Base-by-base conservation (phyloP, 129 eudicot genomes). In the Lonicera japonica region DNA sequence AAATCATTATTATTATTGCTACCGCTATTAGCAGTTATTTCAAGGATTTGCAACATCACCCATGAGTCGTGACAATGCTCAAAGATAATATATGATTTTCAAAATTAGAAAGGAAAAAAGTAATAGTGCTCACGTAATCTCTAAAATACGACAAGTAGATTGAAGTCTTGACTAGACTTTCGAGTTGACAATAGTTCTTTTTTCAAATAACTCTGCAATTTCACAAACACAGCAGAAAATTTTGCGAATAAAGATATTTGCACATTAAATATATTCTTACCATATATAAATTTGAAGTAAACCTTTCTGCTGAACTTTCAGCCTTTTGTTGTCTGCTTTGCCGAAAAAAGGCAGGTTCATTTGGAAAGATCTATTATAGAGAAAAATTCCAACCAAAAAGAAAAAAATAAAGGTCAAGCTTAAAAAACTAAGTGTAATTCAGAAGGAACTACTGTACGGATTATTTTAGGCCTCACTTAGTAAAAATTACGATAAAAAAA, bases 241-340 rank as follows among this genome's bases (percentile, higher is more conserved):
- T 15, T 52, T 23, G 47, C 22, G 46, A 68, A 16, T 20, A 55
- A 63, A 52, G 56, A 46, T 29, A 21, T 47, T 22, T 65, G 58
- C 54, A 29, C 6, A 50, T 46, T 66, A 39, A 74, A 73, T 65
- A 66, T 62, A 21, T 63, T 53, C 83, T 81, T 77, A 81, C 82
- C 83, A 68, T 60, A 36, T 39, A 18, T 67, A 55, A 68, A 58
- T 48, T 60, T 73, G 67, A 61, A 54, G 75, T 65, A 56, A 68
- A 80, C 61, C 76, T 21, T 65, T 77, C 76, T 67, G 72, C 71
- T 77, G 57, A 73, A 73, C 68, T 73, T 64, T 72, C 75, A 75
- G 69, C 79, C 78, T 59, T 73, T 66, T 64, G 62, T 66, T 68
- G 60, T 63, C 80, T 63, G 80, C 80, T 58, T 73, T 78, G 36